Evolutionary conservation across 805 yeast genomes (phyloP).

Genomic region (Lachancea sp.): DNA sequence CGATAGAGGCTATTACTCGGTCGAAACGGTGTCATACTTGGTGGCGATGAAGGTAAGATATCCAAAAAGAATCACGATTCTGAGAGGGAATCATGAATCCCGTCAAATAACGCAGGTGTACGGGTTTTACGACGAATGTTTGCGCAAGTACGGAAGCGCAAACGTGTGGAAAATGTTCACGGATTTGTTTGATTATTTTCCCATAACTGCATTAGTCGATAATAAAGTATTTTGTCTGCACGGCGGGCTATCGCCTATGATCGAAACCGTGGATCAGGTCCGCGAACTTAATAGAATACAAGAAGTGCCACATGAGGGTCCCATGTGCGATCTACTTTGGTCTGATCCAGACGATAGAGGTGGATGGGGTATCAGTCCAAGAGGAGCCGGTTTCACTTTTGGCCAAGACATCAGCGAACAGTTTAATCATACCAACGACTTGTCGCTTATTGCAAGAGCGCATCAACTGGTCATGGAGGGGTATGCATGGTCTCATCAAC

Average conservation of each 20-base stretch:
- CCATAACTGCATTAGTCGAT: slow-evolving; percentile 88
- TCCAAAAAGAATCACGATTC: slow-evolving; percentile 84
- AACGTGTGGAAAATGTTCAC: slow-evolving; percentile 91
- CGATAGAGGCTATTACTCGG: slow-evolving; percentile 79
- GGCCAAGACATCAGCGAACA: slow-evolving; percentile 93
- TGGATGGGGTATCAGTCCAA: slow-evolving; percentile 96
- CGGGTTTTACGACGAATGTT: slow-evolving; percentile 93
- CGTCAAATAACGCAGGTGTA: slow-evolving; percentile 95
- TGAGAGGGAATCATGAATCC: slow-evolving; percentile 92
- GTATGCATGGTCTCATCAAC: slow-evolving; percentile 90
- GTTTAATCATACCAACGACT: slow-evolving; percentile 84
- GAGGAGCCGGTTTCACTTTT: slow-evolving; percentile 98
- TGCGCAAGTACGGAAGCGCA: slow-evolving; percentile 87
- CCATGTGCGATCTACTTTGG: slow-evolving; percentile 95
- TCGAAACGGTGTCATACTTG: slow-evolving; percentile 81
- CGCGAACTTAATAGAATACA: slow-evolving; percentile 86
- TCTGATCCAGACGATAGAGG: slow-evolving; percentile 97
- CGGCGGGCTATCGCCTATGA: slow-evolving; percentile 93
- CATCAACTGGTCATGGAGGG: slow-evolving; percentile 99
- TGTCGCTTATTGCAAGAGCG: slow-evolving; percentile 84
- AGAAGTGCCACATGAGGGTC: slow-evolving; percentile 97
- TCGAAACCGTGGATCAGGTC: slow-evolving; percentile 87
- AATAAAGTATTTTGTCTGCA: slow-evolving; percentile 86
- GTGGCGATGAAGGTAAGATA: slow-evolving; percentile 90
- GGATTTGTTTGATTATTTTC: slow-evolving; percentile 86